Base-by-base conservation (phyloP, 108 stramenopile genomes). In the Schizochytrium sp. region DNA sequence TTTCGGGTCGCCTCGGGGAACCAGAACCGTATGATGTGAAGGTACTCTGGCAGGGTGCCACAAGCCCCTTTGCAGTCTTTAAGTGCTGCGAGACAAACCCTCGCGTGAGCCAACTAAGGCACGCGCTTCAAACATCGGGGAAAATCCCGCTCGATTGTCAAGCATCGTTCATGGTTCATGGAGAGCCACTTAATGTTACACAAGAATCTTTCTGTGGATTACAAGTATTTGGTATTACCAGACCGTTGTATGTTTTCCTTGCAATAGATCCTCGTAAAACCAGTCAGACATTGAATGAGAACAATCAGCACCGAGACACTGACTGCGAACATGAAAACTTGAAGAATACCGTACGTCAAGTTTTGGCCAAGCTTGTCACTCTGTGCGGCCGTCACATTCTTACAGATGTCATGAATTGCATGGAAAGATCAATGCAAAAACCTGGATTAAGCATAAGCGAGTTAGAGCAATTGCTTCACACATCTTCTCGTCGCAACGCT, bases 161-260 rank as follows among this genome's bases (percentile, higher is more conserved):
- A 3, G 64, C 28, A 38, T 8, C 15, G 42, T 69, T 69, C 44
- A 10, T 15, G 1, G 64, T 69, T 69, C 64, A 38, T 38, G 64
- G 64, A 38, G 64, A 44, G 64, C 64, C 64, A 38, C 2, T 69
- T 8, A 69, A 69, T 15, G 42, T 44, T 38, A 12, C 44, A 44
- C 64, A 69, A 44, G 64, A 69, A 44, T 69, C 64, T 44, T 38
- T 69, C 15, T 69, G 64, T 38, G 64, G 64, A 8, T 7, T 69
- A 38, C 42, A 44, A 1, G 64, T 69, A 8, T 69, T 69, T 44
- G 64, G 64, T 7, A 15, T 8, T 5, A 44, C 7, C 19, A 7
- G 64, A 3, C 64, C 64, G 5, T 7, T 69, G 10, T 5, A 7
- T 44, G 44, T 69, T 28, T 28, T 28, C 28, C 28, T 28, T 28